phyloP scores from a whole-genome alignment of 169 alveolate species.

The Cryptosporidium ubiquitum region DNA sequence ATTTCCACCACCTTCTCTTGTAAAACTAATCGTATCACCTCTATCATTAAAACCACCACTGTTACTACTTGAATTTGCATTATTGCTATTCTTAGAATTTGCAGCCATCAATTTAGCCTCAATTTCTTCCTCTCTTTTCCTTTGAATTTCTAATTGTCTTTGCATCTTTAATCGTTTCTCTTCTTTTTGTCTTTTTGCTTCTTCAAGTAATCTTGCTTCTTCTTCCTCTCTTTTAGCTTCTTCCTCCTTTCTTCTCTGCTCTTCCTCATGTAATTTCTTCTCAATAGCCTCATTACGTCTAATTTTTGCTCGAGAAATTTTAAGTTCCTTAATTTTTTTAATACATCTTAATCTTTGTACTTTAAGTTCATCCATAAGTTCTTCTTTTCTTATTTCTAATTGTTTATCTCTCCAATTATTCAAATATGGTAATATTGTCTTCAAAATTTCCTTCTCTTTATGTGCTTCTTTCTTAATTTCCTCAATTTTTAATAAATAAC shows the following conservation, averaged over 20 bases:
- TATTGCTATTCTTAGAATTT: not conserved
- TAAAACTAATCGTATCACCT: not conserved
- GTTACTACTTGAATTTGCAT: not conserved
- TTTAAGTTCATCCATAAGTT: constrained; percentile 37
- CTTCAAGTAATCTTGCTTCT: constrained; percentile 75
- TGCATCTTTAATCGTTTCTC: constrained; percentile 78
- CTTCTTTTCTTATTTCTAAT: constrained; percentile 44
- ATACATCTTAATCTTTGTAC: constrained; percentile 72
- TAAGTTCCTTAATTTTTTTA: constrained; percentile 81
- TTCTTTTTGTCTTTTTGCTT: constrained; percentile 79
- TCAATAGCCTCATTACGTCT: constrained; percentile 81
- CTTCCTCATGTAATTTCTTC: constrained; percentile 80
- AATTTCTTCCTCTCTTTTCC: constrained; percentile 78
- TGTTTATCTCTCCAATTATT: constrained; percentile 49
- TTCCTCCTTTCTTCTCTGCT: constrained; percentile 82
- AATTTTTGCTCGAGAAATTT: constrained; percentile 83
- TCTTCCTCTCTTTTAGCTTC: constrained; percentile 74
- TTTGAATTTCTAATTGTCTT: constrained; percentile 77
- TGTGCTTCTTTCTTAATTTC: constrained; percentile 61
- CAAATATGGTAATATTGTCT: constrained; percentile 66
- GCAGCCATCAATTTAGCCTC: constrained; percentile 73
- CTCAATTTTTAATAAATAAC: constrained; percentile 13
- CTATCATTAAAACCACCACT: not conserved
- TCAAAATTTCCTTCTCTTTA: constrained; percentile 76
- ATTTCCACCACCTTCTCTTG: constrained; percentile 3